Evolutionary conservation across 495 filamentous ascomycete species (phyloP).

Genomic region (Penicillium flavigenum): DNA sequence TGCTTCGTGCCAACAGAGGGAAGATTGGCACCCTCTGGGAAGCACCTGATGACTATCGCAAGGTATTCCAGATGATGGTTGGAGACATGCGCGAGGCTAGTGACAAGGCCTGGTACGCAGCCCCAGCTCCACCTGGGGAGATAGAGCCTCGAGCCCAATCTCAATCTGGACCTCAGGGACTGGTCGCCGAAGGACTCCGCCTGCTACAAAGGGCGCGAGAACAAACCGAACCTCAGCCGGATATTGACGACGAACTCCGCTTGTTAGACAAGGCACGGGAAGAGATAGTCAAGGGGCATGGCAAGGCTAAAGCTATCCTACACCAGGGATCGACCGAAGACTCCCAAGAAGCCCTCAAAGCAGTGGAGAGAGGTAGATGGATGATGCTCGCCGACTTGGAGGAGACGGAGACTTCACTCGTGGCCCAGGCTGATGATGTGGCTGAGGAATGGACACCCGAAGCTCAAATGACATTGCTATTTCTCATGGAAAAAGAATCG

Average conservation of each 20-base stretch:
- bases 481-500: background rate
- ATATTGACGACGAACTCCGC: background rate
- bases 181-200: too few relatives aligned
- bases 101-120: background rate
- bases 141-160: background rate
- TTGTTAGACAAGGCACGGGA: background rate
- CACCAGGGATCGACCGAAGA: background rate
- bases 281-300: background rate
- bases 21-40: background rate
- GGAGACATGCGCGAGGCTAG: background rate
- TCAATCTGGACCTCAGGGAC: background rate
- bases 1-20: too few relatives aligned
- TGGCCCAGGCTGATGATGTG: background rate
- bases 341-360: background rate
- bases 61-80: background rate
- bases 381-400: background rate
- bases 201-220: too few relatives aligned
- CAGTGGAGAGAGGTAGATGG: background rate
- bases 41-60: background rate
- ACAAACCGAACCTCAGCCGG: background rate
- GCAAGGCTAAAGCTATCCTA: background rate
- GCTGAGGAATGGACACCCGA: background rate
- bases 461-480: background rate
- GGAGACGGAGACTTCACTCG: background rate
- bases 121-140: background rate